Evolutionary conservation across 129 eudicot genomes (phyloP), one percentile per base, ranked within the genome.

Genomic region (Pseudognaphalium luteoalbum): DNA sequence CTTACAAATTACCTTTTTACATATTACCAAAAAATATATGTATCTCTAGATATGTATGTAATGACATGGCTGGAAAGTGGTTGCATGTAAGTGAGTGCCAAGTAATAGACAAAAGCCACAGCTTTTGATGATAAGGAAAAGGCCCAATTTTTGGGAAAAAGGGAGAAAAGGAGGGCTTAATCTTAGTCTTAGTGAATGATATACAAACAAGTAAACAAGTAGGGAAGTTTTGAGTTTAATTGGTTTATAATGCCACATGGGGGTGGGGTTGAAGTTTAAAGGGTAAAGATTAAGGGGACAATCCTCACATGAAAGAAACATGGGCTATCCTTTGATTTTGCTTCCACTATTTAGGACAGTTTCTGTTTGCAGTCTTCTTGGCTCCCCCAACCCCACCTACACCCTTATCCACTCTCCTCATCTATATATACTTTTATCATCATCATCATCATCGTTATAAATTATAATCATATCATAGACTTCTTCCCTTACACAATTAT

Each of bases 271-370:
- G 37, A 30, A 57, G 3, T 9, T 21, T 57, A 4, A 20, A 57
- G 22, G 25, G 25, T 16, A 14, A 14, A 14, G 54, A 47, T 47
- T 47, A 47, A 47, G 83, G 83, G 70, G 80, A 74, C 84, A 80
- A 67, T 80, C 80, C 84, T 80, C 84, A 80, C 84, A 80, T 80
- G 84, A 80, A 67, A 17, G 69, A 80, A 80, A 80, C 84, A 80
- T 80, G 84, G 75, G 70, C 22, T 80, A n/a, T 74, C 32, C 72
- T 75, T 74, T 74, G 60, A 61, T 63, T 52, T 73, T 80, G 81
- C 74, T 68, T 76, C 74, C 14, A 68, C 58, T 68, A 65, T 68
- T 56, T 42, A 80, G 28, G 80, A 51, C 79, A 80, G 7, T 80
- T 80, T 68, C 68, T 74, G 80, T 67, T 80, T 80, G 80, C 47